phyloP scores from a whole-genome alignment of 2,329 filamentous ascomycete species.

The Sporothrix globosa region DNA sequence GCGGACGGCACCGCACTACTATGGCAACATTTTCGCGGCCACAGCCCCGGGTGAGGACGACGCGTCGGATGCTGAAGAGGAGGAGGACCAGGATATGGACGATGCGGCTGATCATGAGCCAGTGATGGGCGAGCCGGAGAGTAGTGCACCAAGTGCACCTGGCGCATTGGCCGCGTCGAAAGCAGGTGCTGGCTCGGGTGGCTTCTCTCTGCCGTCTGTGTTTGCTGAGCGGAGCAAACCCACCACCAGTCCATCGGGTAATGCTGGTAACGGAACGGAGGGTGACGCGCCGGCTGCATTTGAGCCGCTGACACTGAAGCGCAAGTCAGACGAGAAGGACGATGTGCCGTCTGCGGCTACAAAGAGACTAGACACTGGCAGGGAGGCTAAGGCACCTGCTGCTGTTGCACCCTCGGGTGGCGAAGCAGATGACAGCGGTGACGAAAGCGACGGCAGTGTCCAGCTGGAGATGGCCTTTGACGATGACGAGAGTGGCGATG shows the following conservation, averaged over 20 bases:
- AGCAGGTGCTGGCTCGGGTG: neutral
- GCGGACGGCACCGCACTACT: constrained; percentile 44
- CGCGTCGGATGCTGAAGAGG: constrained; percentile 54
- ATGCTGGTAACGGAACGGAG: constrained; percentile 35
- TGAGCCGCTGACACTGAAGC: constrained; percentile 45
- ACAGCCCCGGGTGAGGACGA: constrained; percentile 28
- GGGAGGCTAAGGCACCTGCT: constrained; percentile 34
- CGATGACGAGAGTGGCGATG: constrained; percentile 49
- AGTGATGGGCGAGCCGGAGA: constrained; percentile 38
- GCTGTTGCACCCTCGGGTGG: constrained; percentile 34
- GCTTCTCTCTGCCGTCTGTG: constrained; percentile 29
- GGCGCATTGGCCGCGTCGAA: neutral
- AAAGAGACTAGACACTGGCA: constrained; percentile 36
- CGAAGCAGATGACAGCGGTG: constrained; percentile 46
- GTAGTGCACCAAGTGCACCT: neutral
- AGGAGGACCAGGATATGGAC: constrained; percentile 43
- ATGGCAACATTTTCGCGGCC: constrained; percentile 39
- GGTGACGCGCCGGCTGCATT: constrained; percentile 19
- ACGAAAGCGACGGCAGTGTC: constrained; percentile 57
- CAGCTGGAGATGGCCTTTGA: constrained; percentile 64
- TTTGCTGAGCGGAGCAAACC: constrained; percentile 32
- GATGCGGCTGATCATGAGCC: constrained; percentile 45
- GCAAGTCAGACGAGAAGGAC: constrained; percentile 50
- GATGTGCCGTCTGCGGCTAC: constrained; percentile 38
- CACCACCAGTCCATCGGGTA: constrained; percentile 37